phyloP scores from a whole-genome alignment of 305 asterid species.

The Salvia sclarea region DNA sequence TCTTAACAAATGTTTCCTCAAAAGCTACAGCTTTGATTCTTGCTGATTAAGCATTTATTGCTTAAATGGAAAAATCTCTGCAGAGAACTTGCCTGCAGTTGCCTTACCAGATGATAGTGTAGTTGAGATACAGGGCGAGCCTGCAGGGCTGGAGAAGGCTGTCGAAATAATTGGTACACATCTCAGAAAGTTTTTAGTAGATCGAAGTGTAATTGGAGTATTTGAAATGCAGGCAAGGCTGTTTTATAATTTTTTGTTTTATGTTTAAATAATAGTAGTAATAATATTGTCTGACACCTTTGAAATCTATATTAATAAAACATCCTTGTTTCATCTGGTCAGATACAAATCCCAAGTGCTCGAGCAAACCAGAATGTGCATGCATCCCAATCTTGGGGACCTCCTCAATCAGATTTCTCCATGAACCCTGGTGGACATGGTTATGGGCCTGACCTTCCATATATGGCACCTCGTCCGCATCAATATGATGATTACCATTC shows the following conservation, averaged over 20 bases:
- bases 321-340: slow-evolving; percentile 28
- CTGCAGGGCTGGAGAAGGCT: slow-evolving; percentile 73
- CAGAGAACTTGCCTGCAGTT: slow-evolving; percentile 76
- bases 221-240: slow-evolving; percentile 71
- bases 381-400: slow-evolving; percentile 66
- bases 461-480: slow-evolving; percentile 55
- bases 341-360: slow-evolving; percentile 70
- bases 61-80: slow-evolving; percentile 20
- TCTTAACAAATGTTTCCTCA: slow-evolving; percentile 4
- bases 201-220: slow-evolving; percentile 74
- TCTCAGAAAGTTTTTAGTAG: slow-evolving; percentile 81
- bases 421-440: slow-evolving; percentile 56
- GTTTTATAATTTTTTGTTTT: background rate
- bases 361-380: slow-evolving; percentile 58
- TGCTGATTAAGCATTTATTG: slow-evolving; percentile 8
- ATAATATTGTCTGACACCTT: background rate
- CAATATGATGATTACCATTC: slow-evolving; percentile 67
- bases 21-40: slow-evolving; percentile 6
- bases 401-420: slow-evolving; percentile 55
- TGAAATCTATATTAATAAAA: slow-evolving; percentile 6
- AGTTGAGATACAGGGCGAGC: slow-evolving; percentile 89
- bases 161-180: slow-evolving; percentile 75
- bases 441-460: slow-evolving; percentile 46
- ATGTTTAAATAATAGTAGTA: background rate
- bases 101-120: slow-evolving; percentile 82